Percentiles rank a stretch among this genome's conserved stretches.
Evolutionary conservation across 2,329 filamentous ascomycete species (phyloP).

Genomic region (Metarhizium rileyi): DNA sequence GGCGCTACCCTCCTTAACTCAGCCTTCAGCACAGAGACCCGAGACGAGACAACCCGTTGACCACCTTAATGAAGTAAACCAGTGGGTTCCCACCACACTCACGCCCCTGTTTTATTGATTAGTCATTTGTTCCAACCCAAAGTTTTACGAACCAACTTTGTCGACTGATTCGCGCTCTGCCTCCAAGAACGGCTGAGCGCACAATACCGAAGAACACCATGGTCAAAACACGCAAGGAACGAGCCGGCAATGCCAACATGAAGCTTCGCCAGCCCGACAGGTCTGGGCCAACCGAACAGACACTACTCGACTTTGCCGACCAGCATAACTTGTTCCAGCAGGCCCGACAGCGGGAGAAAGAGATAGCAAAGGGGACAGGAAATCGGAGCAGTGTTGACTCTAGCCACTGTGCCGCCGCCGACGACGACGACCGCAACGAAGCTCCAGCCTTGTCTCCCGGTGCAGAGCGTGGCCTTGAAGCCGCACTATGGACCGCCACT

Average conservation of each 20-base stretch:
- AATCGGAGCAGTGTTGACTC: conserved; percentile 9
- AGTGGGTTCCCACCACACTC: too few species aligned
- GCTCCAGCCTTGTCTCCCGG: conserved; percentile 28
- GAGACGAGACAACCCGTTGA: too few species aligned
- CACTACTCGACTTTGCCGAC: conserved; percentile 63
- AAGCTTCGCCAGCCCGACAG: conserved; percentile 62
- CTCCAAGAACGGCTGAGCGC: background rate
- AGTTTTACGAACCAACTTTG: background rate
- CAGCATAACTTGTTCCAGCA: conserved; percentile 49
- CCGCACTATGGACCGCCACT: conserved; percentile 48
- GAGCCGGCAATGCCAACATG: conserved; percentile 39
- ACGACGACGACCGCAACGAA: conserved; percentile 18
- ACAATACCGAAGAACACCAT: conserved; percentile 19
- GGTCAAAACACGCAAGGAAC: conserved; percentile 41
- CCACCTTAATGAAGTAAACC: too few species aligned
- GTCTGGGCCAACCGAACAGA: conserved; percentile 49
- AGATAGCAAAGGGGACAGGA: conserved; percentile 16
- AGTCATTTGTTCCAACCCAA: too few species aligned
- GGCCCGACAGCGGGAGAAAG: conserved; percentile 29
- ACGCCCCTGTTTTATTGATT: too few species aligned
- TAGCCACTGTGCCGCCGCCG: too few species aligned
- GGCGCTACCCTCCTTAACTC: too few species aligned
- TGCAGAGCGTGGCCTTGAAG: conserved; percentile 44
- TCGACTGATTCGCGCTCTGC: too few species aligned
- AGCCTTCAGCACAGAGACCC: too few species aligned